Conservation (phyloP, 2,329 filamentous ascomycete species). For the Didymella sp. region DNA sequence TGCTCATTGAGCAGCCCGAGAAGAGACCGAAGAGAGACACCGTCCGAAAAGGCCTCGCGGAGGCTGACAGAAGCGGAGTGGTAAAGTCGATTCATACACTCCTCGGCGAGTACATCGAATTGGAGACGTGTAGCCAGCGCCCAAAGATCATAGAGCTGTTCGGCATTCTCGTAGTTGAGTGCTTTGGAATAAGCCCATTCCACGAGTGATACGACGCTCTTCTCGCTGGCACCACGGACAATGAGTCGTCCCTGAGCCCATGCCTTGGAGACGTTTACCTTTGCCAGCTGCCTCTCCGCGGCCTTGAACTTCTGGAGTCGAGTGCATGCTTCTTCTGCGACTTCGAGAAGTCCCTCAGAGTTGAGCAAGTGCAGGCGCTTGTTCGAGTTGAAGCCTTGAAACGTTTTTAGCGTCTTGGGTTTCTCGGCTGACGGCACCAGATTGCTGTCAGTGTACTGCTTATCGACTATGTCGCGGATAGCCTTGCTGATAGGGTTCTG, state of each 20-base stretch:
- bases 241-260: conserved; percentile 29
- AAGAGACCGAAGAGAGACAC: conserved; percentile 14
- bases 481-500: neutral
- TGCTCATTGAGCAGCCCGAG: neutral
- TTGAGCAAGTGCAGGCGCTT: conserved; percentile 21
- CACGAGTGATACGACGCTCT: conserved; percentile 22
- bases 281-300: conserved; percentile 15
- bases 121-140: conserved; percentile 24
- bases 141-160: conserved; percentile 26
- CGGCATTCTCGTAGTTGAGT: conserved; percentile 9
- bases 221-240: conserved; percentile 12
- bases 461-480: neutral
- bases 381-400: neutral
- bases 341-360: conserved; percentile 10
- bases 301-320: conserved; percentile 16
- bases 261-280: conserved; percentile 15
- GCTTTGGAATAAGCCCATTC: conserved; percentile 28
- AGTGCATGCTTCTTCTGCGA: conserved; percentile 10
- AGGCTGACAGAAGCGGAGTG: conserved; percentile 14
- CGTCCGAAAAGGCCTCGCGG: neutral
- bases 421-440: neutral
- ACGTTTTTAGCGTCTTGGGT: neutral
- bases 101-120: conserved; percentile 19
- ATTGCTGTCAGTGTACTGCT: conserved; percentile 14
- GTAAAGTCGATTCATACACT: conserved; percentile 24